Evolutionary conservation across 179 eudicot species (phyloP).

Genomic region (Actinidia arguta): DNA sequence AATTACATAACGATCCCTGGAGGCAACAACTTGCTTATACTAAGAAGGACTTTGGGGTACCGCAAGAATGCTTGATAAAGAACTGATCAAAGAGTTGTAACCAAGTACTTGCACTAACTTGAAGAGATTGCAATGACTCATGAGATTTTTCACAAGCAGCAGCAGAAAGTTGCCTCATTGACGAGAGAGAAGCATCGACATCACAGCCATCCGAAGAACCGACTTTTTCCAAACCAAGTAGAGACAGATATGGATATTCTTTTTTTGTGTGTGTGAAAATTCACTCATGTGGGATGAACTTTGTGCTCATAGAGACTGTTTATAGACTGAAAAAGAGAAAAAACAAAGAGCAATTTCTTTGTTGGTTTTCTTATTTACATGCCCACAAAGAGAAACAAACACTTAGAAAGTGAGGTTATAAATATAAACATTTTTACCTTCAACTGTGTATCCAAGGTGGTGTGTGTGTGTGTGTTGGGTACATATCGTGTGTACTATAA

Average conservation of each 20-base stretch:
- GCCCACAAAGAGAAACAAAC: neutral
- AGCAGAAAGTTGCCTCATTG: neutral
- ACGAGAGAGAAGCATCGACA: neutral
- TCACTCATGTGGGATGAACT: neutral
- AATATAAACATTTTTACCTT: too few relatives aligned
- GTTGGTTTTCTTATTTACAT: neutral
- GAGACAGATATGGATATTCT: neutral
- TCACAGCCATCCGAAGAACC: neutral
- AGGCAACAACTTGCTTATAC: constrained; percentile 43
- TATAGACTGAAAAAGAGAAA: neutral
- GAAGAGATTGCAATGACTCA: neutral
- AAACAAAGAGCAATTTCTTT: neutral
- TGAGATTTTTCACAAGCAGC: neutral
- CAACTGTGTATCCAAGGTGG: too few relatives aligned
- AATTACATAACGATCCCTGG: constrained; percentile 91
- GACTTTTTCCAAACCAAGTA: neutral
- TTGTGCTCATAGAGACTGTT: neutral
- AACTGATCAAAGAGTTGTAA: constrained; percentile 27
- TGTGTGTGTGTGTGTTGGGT: too few relatives aligned
- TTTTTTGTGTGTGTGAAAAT: neutral
- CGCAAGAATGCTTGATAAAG: constrained; percentile 59
- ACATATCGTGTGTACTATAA: too few relatives aligned
- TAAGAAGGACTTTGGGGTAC: constrained; percentile 60
- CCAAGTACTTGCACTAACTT: neutral
- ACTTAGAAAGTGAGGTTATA: neutral